Conservation (phyloP, 108 stramenopile species). For the Nitzschia sp. region DNA sequence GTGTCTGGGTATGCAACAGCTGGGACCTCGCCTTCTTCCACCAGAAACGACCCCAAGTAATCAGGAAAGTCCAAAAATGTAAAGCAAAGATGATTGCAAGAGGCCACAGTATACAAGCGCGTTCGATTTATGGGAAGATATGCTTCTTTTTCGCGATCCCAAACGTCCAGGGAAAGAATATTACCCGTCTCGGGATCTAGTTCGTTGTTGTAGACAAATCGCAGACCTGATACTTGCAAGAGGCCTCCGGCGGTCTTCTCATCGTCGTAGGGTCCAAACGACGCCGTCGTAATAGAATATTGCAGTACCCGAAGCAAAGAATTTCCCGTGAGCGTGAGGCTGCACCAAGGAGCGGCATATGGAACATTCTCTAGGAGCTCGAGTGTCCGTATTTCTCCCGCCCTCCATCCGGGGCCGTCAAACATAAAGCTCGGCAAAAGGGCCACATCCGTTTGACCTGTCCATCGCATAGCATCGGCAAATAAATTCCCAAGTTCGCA, state of each 20-base stretch:
- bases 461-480: slow-evolving; percentile 55
- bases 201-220: slow-evolving; percentile 45
- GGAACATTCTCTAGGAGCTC: slow-evolving; percentile 41
- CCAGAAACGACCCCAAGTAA: slow-evolving; percentile 25
- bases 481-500: slow-evolving; percentile 43
- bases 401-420: slow-evolving; percentile 47
- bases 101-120: slow-evolving; percentile 44
- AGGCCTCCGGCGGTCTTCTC: slow-evolving; percentile 34
- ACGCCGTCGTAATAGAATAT: slow-evolving; percentile 39
- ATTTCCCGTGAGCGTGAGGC: slow-evolving; percentile 40
- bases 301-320: slow-evolving; percentile 41
- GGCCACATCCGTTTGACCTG: not conserved
- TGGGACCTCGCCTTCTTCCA: slow-evolving; percentile 23
- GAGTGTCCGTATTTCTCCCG: slow-evolving; percentile 34
- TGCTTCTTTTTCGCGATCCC: slow-evolving; percentile 17
- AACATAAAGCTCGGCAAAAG: not conserved
- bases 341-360: slow-evolving; percentile 43
- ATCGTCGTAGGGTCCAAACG: slow-evolving; percentile 36
- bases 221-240: slow-evolving; percentile 55
- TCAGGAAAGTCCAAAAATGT: slow-evolving; percentile 35
- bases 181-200: not conserved
- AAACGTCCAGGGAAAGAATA: slow-evolving; percentile 18
- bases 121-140: slow-evolving; percentile 41
- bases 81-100: slow-evolving; percentile 43
- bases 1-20: slow-evolving; percentile 26